A percentile compares a stretch with the other conserved stretches of the same genome.
phyloP scores from a whole-genome alignment of 1,284 basidiomycete genomes.

The Marasmius fiardii region DNA sequence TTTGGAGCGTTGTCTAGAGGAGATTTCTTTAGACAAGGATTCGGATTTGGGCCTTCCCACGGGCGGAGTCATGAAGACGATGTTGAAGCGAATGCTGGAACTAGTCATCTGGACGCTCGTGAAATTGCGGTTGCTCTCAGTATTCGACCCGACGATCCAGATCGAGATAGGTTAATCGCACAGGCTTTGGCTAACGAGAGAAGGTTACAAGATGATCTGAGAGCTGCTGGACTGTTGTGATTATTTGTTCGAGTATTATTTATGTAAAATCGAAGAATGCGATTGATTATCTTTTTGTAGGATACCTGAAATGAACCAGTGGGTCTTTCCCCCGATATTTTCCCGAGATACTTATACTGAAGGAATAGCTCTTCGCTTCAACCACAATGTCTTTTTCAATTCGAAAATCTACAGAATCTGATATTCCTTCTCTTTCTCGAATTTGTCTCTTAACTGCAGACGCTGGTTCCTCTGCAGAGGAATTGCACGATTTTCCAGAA shows the following conservation, averaged over 20 bases:
- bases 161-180: conserved; percentile 39
- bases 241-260: no score
- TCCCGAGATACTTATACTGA: no score
- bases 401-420: conserved; percentile 51
- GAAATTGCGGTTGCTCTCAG: conserved; percentile 38
- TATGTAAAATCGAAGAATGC: no score
- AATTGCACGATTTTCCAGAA: conserved; percentile 55
- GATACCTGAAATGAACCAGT: no score
- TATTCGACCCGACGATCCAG: conserved; percentile 41
- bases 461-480: conserved; percentile 63
- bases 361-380: no score
- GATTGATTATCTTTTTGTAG: no score
- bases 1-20: conserved; percentile 40
- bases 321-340: no score
- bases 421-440: conserved; percentile 53
- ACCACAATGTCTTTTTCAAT: conserved; percentile 44
- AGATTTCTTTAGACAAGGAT: conserved; percentile 52
- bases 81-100: conserved; percentile 20
- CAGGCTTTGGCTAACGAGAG: conserved; percentile 52
- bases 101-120: conserved; percentile 23
- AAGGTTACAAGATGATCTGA: conserved; percentile 55
- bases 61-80: conserved; percentile 20
- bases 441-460: conserved; percentile 75
- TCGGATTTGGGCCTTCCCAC: conserved; percentile 34
- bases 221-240: conserved; percentile 62